A percentile compares a stretch with the other conserved stretches of the same genome.
phyloP scores from a whole-genome alignment of 2,329 filamentous ascomycete genomes.

The Ceratocystis destructans region DNA sequence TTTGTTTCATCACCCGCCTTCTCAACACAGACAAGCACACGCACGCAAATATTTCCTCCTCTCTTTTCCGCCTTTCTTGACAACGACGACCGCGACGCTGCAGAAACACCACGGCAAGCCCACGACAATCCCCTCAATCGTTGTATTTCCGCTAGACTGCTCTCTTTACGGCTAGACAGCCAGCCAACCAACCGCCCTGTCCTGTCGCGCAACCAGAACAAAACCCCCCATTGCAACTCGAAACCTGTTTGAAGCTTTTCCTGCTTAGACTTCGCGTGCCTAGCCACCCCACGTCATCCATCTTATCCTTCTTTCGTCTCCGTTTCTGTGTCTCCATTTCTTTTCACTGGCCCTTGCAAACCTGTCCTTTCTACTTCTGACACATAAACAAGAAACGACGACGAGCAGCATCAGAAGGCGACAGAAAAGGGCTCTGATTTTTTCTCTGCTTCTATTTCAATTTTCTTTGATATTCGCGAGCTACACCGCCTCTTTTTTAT shows the following conservation, averaged over 20 bases:
- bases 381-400: not conserved
- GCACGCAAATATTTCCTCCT: too few species aligned
- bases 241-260: not conserved
- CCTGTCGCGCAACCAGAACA: not conserved
- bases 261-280: too few species aligned
- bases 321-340: too few species aligned
- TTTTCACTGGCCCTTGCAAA: not conserved
- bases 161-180: not conserved
- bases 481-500: not conserved
- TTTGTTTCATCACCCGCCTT: not conserved
- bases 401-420: not conserved
- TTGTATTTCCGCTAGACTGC: not conserved
- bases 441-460: not conserved
- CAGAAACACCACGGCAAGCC: not conserved
- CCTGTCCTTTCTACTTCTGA: not conserved
- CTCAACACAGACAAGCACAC: too few species aligned
- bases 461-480: not conserved
- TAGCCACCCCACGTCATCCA: not conserved
- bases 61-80: not conserved
- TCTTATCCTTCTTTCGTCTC: too few species aligned
- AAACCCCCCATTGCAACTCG: not conserved
- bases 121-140: not conserved
- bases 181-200: not conserved
- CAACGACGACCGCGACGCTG: not conserved
- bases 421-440: not conserved